Base-by-base conservation (phyloP, 345 rosid genomes). In the Eucalyptus regnans region DNA sequence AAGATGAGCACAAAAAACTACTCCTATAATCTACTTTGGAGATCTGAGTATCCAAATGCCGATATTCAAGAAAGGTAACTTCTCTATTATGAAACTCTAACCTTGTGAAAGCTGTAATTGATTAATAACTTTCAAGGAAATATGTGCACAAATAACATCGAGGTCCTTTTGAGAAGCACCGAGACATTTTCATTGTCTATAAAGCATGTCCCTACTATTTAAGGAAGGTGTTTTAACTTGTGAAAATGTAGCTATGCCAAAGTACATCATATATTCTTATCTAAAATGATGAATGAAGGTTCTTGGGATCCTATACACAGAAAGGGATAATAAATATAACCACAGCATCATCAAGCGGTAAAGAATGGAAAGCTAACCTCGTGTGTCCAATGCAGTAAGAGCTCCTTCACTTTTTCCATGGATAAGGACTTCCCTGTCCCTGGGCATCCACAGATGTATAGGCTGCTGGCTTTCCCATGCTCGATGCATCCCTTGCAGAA, bases 401-500 rank as follows among this genome's bases (percentile, higher is more conserved):
- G 91, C 52, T 91, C 93, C 86, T 93, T 94, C 51, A 96, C 95
- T 93, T 92, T 96, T 89, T 94, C 96, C 96, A 96, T 94, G 4
- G 98, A 96, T 87, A 97, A 86, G 0, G 99, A 94, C 89, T 97
- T 97, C 9, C 99, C 99, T 2, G 99, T 96, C 89, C 99, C 99
- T 1, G 99, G 99, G 33, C 96, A 95, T 49, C 99, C 99, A 88
- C 96, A 95, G 62, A 94, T 90, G 43, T 96, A 97, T 89, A 96
- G 93, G 89, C 99, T 96, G 87, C 96, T 96, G 48, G 97, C 94
- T 91, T 95, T 96, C 90, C 91, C 94, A 2, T 94, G 93, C 90
- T 94, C 89, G 23, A 96, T 86, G 43, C 95, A 92, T 54, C 87
- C 90, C 93, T 92, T 95, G 22, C 97, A 97, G 89, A 96, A 97